A percentile compares a stretch with the other conserved stretches of the same genome.
Conservation (phyloP, 208 protist species). For the Acanthamoeba divionensis region DNA sequence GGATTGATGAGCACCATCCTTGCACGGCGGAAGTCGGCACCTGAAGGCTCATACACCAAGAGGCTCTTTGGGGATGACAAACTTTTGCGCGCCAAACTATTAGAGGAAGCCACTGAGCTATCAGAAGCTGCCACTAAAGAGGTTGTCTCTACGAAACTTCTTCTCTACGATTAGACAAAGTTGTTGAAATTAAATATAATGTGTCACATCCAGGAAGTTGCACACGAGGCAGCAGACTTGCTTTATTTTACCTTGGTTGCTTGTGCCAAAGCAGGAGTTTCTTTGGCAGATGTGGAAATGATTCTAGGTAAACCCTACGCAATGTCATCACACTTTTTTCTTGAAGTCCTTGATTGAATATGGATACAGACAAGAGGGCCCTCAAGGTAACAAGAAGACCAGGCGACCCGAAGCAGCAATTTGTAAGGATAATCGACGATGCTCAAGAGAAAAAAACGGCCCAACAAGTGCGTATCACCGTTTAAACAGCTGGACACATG, state of each 20-base stretch:
- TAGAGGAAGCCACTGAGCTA: slow-evolving; percentile 67
- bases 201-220: slow-evolving; percentile 52
- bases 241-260: slow-evolving; percentile 74
- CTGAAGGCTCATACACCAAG: slow-evolving; percentile 75
- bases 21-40: slow-evolving; percentile 40
- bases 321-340: not conserved
- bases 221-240: slow-evolving; percentile 76
- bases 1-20: slow-evolving; percentile 37
- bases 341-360: not conserved
- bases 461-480: not conserved
- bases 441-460: not conserved
- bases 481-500: not conserved
- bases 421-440: not conserved
- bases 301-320: not conserved
- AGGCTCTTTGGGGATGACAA: slow-evolving; percentile 70
- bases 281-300: slow-evolving; percentile 66
- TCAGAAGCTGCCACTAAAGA: too few species aligned
- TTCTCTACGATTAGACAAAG: slow-evolving; percentile 9
- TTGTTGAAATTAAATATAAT: not conserved
- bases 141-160: not conserved
- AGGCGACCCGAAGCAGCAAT: slow-evolving; percentile 67
- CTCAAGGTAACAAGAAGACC: slow-evolving; percentile 64
- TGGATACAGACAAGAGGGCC: slow-evolving; percentile 7
- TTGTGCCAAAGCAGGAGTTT: slow-evolving; percentile 61
- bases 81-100: slow-evolving; percentile 70